Evolutionary conservation across 2,329 filamentous ascomycete genomes (phyloP).

Genomic region (Claviceps purpurea): DNA sequence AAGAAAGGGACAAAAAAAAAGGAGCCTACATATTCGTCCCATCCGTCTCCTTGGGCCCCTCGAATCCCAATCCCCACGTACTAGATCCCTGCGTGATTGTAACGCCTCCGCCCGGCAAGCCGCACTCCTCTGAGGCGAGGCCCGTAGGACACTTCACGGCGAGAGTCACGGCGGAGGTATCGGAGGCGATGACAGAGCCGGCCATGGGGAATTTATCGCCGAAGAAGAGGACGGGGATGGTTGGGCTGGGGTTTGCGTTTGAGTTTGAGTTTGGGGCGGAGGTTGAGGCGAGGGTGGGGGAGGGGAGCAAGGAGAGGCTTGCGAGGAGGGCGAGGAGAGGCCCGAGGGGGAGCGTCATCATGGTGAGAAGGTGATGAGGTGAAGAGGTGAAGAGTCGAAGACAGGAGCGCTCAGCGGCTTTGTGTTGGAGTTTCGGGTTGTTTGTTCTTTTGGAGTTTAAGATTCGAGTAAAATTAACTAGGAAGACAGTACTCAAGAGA

Average conservation of each 20-base stretch:
- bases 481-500: too few species aligned
- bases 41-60: not conserved
- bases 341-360: not conserved
- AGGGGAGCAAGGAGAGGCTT: constrained; percentile 8
- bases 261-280: not conserved
- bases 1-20: not conserved
- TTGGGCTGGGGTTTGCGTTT: constrained; percentile 8
- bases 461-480: too few species aligned
- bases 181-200: constrained; percentile 18
- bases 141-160: constrained; percentile 14
- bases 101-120: constrained; percentile 1
- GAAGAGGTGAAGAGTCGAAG: too few species aligned
- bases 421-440: too few species aligned
- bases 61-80: constrained; percentile 12
- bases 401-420: too few species aligned
- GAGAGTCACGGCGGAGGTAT: constrained; percentile 17
- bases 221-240: constrained; percentile 14
- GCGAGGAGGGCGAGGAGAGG: constrained; percentile 14
- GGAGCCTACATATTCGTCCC: not conserved
- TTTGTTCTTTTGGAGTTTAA: too few species aligned
- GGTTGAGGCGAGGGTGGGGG: constrained; percentile 11
- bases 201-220: constrained; percentile 11
- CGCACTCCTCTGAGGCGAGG: constrained; percentile 13
- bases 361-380: not conserved
- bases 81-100: constrained; percentile 17